These are phyloP conservation scores for Lolium rigidum DNA, from an alignment of 176 grass and related monocot genomes.

Conservation along the genomic window DNA sequence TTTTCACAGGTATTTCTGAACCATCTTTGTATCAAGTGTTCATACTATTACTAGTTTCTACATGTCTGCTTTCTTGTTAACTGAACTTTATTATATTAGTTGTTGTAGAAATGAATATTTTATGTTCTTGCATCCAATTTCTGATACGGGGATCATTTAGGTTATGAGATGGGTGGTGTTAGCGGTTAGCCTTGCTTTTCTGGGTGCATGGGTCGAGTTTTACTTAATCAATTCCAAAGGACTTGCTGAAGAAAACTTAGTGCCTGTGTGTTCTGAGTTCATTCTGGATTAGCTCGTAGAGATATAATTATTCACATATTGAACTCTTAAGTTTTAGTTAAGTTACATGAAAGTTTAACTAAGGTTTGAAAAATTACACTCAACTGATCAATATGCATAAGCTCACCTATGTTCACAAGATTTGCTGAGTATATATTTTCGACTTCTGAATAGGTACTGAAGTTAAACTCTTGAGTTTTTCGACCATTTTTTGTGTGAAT, in stretches of 20 bases:
- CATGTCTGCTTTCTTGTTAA: conserved; percentile 6
- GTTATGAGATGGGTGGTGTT: conserved; percentile 6
- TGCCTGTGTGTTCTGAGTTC: conserved; percentile 15
- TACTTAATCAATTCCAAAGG: background rate
- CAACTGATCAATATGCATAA: background rate
- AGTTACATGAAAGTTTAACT: background rate
- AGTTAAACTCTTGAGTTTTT: too few relatives aligned
- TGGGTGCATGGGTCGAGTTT: background rate
- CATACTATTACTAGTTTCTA: conserved; percentile 14
- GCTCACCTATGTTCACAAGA: too few relatives aligned
- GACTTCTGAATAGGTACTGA: too few relatives aligned
- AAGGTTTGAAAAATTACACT: background rate
- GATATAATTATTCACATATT: conserved; percentile 21
- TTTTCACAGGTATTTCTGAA: conserved; percentile 87
- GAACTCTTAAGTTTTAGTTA: background rate
- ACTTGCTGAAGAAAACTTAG: background rate
- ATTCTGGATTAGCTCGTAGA: conserved; percentile 18
- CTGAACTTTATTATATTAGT: conserved; percentile 5
- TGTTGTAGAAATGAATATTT: conserved; percentile 18
- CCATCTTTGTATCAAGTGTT: conserved; percentile 12
- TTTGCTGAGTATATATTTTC: too few relatives aligned
- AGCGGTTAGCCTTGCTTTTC: conserved; percentile 2
- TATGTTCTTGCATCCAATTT: background rate
- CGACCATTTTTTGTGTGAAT: too few relatives aligned
- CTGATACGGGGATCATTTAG: background rate